phyloP scores from a whole-genome alignment of 2,329 filamentous ascomycete genomes.

The Cylindrodendrum hubeiense region DNA sequence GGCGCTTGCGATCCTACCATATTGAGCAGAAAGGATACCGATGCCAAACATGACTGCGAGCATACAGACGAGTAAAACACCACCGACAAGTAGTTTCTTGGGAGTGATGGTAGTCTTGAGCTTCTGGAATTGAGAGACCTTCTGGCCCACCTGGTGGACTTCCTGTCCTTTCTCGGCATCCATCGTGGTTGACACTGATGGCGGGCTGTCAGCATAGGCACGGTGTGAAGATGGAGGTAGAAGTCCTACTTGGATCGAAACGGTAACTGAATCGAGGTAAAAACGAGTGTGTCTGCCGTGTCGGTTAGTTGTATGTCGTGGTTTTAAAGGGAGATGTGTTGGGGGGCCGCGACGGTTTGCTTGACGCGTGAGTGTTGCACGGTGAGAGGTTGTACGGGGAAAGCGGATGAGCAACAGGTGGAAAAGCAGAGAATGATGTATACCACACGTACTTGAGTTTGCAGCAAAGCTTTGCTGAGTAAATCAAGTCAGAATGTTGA shows the following conservation, averaged over 20 bases:
- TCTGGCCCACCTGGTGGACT: conserved; percentile 9
- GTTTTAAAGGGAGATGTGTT: not conserved
- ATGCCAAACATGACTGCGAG: conserved; percentile 45
- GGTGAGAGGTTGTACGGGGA: not conserved
- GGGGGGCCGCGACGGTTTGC: not conserved
- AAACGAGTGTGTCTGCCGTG: conserved; percentile 35
- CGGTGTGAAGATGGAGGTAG: not conserved
- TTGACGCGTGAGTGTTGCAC: not conserved
- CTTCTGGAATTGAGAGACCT: conserved; percentile 21
- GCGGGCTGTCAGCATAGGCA: conserved; percentile 28
- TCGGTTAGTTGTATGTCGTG: conserved; percentile 20
- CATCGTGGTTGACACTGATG: conserved; percentile 44
- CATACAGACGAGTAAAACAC: conserved; percentile 27
- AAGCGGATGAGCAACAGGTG: not conserved
- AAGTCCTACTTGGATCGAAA: conserved; percentile 33
- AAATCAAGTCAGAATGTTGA: conserved; percentile 24
- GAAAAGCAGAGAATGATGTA: not conserved
- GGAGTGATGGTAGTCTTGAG: conserved; percentile 16
- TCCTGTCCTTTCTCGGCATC: conserved; percentile 42
- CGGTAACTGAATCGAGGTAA: conserved; percentile 13
- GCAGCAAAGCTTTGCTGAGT: not conserved
- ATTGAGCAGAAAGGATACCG: conserved; percentile 44
- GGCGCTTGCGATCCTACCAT: conserved; percentile 35
- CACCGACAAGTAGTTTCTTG: conserved; percentile 30
- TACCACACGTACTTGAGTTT: conserved; percentile 18